phyloP scores from a whole-genome alignment of 2,329 filamentous ascomycete genomes.

The Huntiella moniliformis region DNA sequence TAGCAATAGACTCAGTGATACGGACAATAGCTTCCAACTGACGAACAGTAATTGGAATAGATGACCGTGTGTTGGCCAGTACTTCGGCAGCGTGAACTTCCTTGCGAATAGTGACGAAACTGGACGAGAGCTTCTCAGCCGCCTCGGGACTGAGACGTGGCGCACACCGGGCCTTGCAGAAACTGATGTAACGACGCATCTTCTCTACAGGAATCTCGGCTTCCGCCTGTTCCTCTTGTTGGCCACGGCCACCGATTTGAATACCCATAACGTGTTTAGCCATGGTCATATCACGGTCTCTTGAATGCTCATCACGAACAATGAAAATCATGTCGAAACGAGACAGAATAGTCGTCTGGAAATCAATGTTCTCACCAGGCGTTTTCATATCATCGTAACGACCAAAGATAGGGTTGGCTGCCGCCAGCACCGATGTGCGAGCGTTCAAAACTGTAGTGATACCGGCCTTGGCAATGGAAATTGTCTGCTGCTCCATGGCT shows the following conservation, averaged over 20 bases:
- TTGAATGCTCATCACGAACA: conserved; percentile 83
- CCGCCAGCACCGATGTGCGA: conserved; percentile 81
- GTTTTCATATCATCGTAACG: conserved; percentile 97
- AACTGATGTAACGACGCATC: conserved; percentile 93
- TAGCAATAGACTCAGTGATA: conserved; percentile 89
- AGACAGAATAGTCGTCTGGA: conserved; percentile 93
- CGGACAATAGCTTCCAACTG: conserved; percentile 94
- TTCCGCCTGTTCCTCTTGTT: conserved; percentile 57
- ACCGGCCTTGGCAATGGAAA: conserved; percentile 94
- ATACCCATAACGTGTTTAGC: conserved; percentile 95
- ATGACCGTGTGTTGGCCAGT: conserved; percentile 74
- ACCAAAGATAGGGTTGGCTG: conserved; percentile 93
- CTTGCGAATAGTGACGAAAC: conserved; percentile 89
- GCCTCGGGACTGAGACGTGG: conserved; percentile 79
- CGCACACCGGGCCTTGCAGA: conserved; percentile 78
- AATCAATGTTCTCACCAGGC: conserved; percentile 96
- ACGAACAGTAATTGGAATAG: conserved; percentile 92
- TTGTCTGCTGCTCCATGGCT: conserved; percentile 99
- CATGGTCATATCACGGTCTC: conserved; percentile 76
- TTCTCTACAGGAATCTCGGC: conserved; percentile 87
- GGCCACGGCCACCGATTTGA: conserved; percentile 74
- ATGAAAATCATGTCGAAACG: conserved; percentile 99
- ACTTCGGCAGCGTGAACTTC: conserved; percentile 86
- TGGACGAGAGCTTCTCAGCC: conserved; percentile 85
- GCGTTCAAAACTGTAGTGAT: conserved; percentile 98